Evolutionary conservation across 2,329 filamentous ascomycete genomes (phyloP).

Genomic region (Trematosphaeria pertusa): DNA sequence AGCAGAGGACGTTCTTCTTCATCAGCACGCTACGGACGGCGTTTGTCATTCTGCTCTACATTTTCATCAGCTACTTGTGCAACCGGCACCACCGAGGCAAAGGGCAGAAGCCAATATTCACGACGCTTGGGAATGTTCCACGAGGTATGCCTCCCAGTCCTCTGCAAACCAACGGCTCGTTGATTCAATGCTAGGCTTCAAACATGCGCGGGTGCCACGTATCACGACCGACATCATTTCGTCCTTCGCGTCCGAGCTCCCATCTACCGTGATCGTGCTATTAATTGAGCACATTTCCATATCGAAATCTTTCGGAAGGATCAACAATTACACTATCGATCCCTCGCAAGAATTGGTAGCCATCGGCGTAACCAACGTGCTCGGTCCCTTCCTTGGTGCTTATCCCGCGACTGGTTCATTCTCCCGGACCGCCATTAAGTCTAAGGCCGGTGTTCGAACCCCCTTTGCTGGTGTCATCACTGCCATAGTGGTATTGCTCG

Average conservation of each 20-base stretch:
- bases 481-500: conserved; percentile 81
- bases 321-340: conserved; percentile 96
- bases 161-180: no score
- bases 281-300: conserved; percentile 97
- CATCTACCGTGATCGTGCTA: conserved; percentile 89
- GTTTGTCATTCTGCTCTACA: conserved; percentile 89
- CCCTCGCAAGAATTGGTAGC: conserved; percentile 96
- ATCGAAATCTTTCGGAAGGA: conserved; percentile 91
- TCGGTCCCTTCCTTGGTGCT: conserved; percentile 88
- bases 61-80: conserved; percentile 81
- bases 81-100: conserved; percentile 67
- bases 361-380: conserved; percentile 85
- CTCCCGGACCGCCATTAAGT: conserved; percentile 95
- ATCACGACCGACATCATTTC: conserved; percentile 72
- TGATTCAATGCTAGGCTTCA: conserved; percentile 70
- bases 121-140: conserved; percentile 77
- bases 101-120: conserved; percentile 67
- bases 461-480: conserved; percentile 92
- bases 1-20: conserved; percentile 84
- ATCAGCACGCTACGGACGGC: conserved; percentile 82
- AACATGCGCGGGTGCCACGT: conserved; percentile 75
- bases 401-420: conserved; percentile 96
- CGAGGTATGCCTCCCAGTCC: conserved; percentile 65
- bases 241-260: conserved; percentile 74
- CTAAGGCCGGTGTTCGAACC: conserved; percentile 92